Base-by-base conservation (phyloP, 176 grass and related monocot genomes). In the Musa itinerans region DNA sequence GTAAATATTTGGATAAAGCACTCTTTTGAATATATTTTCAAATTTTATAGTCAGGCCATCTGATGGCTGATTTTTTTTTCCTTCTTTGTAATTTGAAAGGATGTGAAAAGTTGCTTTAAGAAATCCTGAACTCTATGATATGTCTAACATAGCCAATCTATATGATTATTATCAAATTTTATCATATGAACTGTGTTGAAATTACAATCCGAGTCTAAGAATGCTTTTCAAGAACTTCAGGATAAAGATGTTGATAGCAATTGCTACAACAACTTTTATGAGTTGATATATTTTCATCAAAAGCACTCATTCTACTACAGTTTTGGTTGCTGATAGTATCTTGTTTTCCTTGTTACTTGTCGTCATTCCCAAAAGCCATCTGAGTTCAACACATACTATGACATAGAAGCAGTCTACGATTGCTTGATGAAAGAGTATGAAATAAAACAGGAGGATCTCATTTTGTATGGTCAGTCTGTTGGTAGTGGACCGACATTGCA, bases 361-460 rank as follows among this genome's bases (percentile, higher is more conserved):
- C 69, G 74, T 65, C 58, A 68, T 34, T 64, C 48, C 81, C 12
- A 53, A 82, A 86, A 97, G 93, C 93, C 93, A 75, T 90, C 93
- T 14, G 93, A 97, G 78, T 81, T 92, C 68, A 97, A 97, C 68
- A 97, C 93, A 58, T 97, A 97, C 75, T 83, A 87, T 59, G 93
- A 97, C 79, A 97, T 97, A 90, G 93, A 97, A 81, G 93, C 93
- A 59, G 93, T 97, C 63, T 90, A 86, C 48, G 93, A 97, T 71
- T 97, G 89, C 68, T 88, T 97, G 74, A 89, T 81, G 67, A 92
- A 89, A 85, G 79, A 93, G 80, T 97, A 97, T 26, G 87, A 88
- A 23, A 75, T 97, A 85, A 87, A 79, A 85, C 85, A 83, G 78
- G 93, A 97, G 74, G 83, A 97, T 54, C 86, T 97, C 50, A 97